Evolutionary conservation across 306 rosid species (phyloP), one percentile per base, ranked within the genome.

Genomic region (Gynostemma pentaphyllum): DNA sequence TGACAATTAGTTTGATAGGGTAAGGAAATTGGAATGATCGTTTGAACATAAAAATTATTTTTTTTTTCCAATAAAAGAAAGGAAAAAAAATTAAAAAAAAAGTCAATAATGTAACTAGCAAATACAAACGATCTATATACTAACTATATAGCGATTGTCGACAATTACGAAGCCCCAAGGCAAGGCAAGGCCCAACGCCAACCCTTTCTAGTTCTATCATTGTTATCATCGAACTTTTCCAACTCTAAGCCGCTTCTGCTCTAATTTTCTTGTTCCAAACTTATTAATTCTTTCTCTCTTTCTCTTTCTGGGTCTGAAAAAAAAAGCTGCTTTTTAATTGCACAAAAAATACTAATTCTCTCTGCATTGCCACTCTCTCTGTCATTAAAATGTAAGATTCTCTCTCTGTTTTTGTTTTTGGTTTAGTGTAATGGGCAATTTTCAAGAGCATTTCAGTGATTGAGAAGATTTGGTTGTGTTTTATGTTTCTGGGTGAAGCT

Each of bases 321-420:
- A 32, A 18, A 56, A 34, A 16, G 27, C 63, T 56, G 16, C 45
- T 34, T 12, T 30, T 34, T 34, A 56, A 32, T n/a, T 56, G 45
- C 39, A 13, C 32, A 13, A n/a, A 42, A 16, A 16, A 13, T n/a
- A 26, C n/a, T 29, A 22, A 57, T 23, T 24, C 64, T 52, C 71
- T 72, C 64, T 67, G 21, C 83, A 80, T 80, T 82, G 69, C 56
- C 51, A 63, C 56, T 60, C 56, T 60, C 69, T 64, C 69, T 16
- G 7, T 48, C 16, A 34, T 50, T 34, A 11, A 73, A 64, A 64
- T 82, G 96, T 82, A 45, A 77, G 74, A 27, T 22, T 32, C 75
- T 53, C 18, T 29, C n/a, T n/a, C n/a, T n/a, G n/a, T n/a, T n/a
- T n/a, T 54, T 32, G 5, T 51, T 68, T 49, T 36, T 68, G 50